These are phyloP conservation scores for Mortierella polycephala DNA, from an alignment of 371 early-diverging fungal genomes.

Conservation along the genomic window DNA sequence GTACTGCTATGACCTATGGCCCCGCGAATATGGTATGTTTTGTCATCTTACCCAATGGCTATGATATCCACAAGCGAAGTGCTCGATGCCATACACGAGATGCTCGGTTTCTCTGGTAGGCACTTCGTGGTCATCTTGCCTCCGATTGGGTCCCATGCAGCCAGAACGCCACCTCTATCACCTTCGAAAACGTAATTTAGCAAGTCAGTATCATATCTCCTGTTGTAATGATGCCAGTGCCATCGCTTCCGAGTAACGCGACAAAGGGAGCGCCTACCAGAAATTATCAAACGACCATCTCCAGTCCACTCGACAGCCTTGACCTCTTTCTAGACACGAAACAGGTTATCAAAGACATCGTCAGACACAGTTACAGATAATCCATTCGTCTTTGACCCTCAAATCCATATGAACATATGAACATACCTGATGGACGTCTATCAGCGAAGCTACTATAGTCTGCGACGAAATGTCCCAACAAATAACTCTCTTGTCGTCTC, in stretches of 20 bases:
- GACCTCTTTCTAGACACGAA: conserved; percentile 25
- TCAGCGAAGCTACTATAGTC: conserved; percentile 1
- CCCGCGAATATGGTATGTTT: no score
- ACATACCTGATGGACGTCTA: conserved; percentile 25
- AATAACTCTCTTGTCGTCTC: conserved; percentile 31
- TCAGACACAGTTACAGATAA: no score
- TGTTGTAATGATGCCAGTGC: background rate
- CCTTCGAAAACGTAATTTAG: conserved; percentile 15
- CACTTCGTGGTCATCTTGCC: conserved; percentile 8
- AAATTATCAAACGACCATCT: conserved; percentile 28
- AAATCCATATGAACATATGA: background rate
- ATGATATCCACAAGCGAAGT: conserved; percentile 18
- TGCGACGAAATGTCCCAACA: conserved; percentile 35
- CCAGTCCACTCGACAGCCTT: conserved; percentile 51
- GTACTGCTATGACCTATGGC: no score
- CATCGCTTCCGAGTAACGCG: background rate
- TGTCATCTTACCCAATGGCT: conserved; percentile 33
- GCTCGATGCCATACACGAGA: conserved; percentile 32
- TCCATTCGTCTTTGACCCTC: background rate
- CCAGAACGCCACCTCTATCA: conserved; percentile 29
- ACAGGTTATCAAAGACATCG: background rate
- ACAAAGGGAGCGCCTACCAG: conserved; percentile 14
- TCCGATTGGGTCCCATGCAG: conserved; percentile 35
- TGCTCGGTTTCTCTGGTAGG: conserved; percentile 18
- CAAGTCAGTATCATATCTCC: background rate